Conservation (phyloP, 331 rosid genomes). For the Spiraea crenata region DNA sequence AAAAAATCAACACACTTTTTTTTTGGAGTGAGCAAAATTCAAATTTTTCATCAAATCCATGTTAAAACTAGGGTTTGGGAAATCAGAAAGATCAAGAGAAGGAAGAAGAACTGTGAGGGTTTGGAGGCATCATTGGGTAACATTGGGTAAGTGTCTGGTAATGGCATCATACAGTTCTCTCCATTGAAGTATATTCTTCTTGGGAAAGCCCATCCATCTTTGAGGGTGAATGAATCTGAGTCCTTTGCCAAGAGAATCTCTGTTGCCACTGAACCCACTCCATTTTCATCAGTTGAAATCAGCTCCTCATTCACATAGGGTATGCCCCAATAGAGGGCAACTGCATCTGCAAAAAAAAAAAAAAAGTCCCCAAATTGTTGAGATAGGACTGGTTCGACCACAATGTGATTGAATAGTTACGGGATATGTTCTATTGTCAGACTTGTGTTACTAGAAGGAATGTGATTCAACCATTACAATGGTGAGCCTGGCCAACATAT, state of each 20-base stretch:
- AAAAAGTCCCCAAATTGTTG: background rate
- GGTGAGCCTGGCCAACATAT: no score
- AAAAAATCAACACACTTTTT: background rate
- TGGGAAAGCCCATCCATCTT: constrained; percentile 75
- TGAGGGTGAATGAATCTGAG: constrained; percentile 49
- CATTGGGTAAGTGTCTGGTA: constrained; percentile 59
- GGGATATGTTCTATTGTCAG: background rate
- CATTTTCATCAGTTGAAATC: constrained; percentile 33
- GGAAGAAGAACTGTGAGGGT: constrained; percentile 13
- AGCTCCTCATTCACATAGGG: constrained; percentile 52
- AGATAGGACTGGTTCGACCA: background rate
- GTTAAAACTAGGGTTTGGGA: background rate
- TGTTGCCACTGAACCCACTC: constrained; percentile 50
- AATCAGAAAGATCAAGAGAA: constrained; percentile 17
- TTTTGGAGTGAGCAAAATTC: no score
- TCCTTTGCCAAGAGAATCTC: constrained; percentile 60
- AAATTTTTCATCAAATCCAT: background rate
- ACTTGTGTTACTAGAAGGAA: background rate
- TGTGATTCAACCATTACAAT: no score
- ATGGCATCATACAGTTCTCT: constrained; percentile 66
- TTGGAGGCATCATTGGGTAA: constrained; percentile 50
- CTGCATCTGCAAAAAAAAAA: constrained; percentile 59
- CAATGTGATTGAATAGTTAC: background rate
- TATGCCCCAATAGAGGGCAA: constrained; percentile 75
- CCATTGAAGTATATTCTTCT: constrained; percentile 77